phyloP scores from a whole-genome alignment of 2,329 filamentous ascomycete genomes.

The Colletotrichum spaethianum region DNA sequence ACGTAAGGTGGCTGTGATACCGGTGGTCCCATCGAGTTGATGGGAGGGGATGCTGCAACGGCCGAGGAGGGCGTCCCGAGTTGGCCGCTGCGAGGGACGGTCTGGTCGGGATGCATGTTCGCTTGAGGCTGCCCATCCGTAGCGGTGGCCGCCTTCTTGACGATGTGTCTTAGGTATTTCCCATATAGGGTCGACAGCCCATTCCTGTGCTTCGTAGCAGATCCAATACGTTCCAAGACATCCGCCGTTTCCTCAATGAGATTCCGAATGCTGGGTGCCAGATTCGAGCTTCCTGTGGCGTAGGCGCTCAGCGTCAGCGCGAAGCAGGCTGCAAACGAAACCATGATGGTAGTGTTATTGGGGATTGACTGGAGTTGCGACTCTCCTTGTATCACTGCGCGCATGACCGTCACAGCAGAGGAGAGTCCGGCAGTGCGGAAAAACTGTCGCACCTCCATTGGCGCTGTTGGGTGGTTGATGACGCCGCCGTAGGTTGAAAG shows the following conservation, averaged over 20 bases:
- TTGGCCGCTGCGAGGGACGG: slow-evolving; percentile 19
- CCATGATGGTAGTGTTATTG: slow-evolving; percentile 85
- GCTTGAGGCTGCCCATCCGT: slow-evolving; percentile 29
- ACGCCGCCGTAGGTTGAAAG: slow-evolving; percentile 82
- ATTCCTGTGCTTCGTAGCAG: slow-evolving; percentile 75
- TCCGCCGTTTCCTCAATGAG: slow-evolving; percentile 78
- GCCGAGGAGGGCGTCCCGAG: slow-evolving; percentile 27
- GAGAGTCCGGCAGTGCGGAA: slow-evolving; percentile 81
- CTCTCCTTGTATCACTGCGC: slow-evolving; percentile 81
- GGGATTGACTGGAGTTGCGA: slow-evolving; percentile 80
- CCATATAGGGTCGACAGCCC: slow-evolving; percentile 72
- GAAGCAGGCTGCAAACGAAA: slow-evolving; percentile 81
- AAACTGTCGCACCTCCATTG: slow-evolving; percentile 78
- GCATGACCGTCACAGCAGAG: slow-evolving; percentile 81
- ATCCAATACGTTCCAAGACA: slow-evolving; percentile 78
- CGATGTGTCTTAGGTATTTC: slow-evolving; percentile 61
- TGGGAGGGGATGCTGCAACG: slow-evolving; percentile 26
- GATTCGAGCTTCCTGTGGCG: slow-evolving; percentile 67
- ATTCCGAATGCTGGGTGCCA: slow-evolving; percentile 74
- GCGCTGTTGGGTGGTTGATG: slow-evolving; percentile 81
- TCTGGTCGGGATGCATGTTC: slow-evolving; percentile 15
- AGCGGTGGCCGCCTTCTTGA: slow-evolving; percentile 53
- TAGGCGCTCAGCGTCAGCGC: slow-evolving; percentile 75
- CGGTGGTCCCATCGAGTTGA: slow-evolving; percentile 41
- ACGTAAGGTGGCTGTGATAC: slow-evolving; percentile 47